Evolutionary conservation across 257 asterid genomes (phyloP).

Genomic region (Salvia hispanica): DNA sequence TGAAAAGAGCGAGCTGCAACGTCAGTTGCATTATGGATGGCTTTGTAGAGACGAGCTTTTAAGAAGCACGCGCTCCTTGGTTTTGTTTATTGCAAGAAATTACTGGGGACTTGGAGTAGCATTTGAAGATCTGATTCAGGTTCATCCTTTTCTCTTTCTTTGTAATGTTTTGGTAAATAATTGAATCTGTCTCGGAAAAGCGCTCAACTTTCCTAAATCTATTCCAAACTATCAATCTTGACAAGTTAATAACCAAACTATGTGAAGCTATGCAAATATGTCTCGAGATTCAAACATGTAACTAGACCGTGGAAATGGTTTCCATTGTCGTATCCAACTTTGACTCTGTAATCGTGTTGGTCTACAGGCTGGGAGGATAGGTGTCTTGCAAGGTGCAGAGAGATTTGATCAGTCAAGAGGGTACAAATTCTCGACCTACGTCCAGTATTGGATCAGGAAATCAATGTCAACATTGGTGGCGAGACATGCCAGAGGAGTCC

Average conservation of each 20-base stretch:
- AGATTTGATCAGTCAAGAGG: conserved; percentile 80
- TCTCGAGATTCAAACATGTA: too few relatives aligned
- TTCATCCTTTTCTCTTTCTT: conserved; percentile 23
- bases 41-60: conserved; percentile 82
- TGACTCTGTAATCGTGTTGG: conserved; percentile 14
- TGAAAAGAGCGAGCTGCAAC: conserved; percentile 58
- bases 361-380: conserved; percentile 74
- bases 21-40: conserved; percentile 69
- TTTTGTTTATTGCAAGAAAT: conserved; percentile 69
- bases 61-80: conserved; percentile 67
- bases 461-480: conserved; percentile 66
- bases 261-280: too few relatives aligned
- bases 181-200: too few relatives aligned
- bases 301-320: not conserved
- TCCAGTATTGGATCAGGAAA: conserved; percentile 83
- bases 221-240: too few relatives aligned
- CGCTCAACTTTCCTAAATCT: too few relatives aligned
- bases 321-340: conserved; percentile 10
- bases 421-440: conserved; percentile 86
- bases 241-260: too few relatives aligned
- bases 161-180: not conserved
- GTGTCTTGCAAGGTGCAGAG: conserved; percentile 85
- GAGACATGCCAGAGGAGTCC: conserved; percentile 69
- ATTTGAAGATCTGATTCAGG: conserved; percentile 87
- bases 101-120: conserved; percentile 83